phyloP scores from a whole-genome alignment of 805 yeast genomes.

The Spathaspora girioi region DNA sequence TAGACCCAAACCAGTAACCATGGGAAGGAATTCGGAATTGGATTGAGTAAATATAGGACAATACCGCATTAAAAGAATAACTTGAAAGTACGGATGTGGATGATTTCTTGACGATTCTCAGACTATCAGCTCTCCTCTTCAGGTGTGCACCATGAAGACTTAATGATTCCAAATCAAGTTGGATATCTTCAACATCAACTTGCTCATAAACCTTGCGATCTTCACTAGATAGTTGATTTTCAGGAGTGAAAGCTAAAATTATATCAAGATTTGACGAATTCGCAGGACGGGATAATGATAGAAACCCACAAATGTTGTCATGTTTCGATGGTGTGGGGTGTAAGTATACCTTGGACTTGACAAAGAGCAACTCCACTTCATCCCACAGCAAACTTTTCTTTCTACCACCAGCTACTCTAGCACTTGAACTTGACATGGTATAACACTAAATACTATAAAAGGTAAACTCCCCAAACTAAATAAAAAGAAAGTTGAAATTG shows the following conservation, averaged over 20 bases:
- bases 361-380: conserved; percentile 48
- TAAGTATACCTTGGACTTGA: conserved; percentile 70
- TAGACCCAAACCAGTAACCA: conserved; percentile 92
- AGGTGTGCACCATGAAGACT: background rate
- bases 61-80: conserved; percentile 64
- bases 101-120: conserved; percentile 46
- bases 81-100: conserved; percentile 48
- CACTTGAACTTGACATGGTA: background rate
- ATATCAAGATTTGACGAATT: conserved; percentile 52
- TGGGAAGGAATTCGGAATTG: conserved; percentile 80
- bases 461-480: no score
- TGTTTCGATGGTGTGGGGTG: conserved; percentile 73
- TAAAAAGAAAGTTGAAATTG: no score
- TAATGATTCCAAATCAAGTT: conserved; percentile 17
- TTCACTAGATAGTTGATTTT: conserved; percentile 38
- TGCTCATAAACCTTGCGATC: conserved; percentile 46
- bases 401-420: background rate
- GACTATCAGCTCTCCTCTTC: background rate
- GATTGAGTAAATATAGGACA: conserved; percentile 65
- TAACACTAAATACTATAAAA: background rate
- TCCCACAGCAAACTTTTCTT: conserved; percentile 8
- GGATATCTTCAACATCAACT: conserved; percentile 44
- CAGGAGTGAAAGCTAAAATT: conserved; percentile 68
- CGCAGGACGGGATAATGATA: conserved; percentile 58
- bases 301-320: conserved; percentile 79